A percentile compares a stretch with the other conserved stretches of the same genome.
Conservation (phyloP, 1,284 basidiomycete genomes). For the Rhodotorula mucilaginosa region DNA sequence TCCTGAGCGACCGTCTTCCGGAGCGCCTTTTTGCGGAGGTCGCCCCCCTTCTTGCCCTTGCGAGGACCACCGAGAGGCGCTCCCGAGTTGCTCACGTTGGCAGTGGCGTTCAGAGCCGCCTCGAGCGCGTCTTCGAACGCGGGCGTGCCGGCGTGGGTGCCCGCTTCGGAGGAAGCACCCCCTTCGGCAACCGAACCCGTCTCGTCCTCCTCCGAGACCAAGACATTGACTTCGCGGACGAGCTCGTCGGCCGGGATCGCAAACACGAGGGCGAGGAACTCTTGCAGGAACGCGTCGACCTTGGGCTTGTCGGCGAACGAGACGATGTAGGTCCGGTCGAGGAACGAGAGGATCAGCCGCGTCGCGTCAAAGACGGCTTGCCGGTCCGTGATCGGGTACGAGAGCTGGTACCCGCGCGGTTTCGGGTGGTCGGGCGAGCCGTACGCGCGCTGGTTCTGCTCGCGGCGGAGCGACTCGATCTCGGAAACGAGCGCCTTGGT, state of each 20-base stretch:
- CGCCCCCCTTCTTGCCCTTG: slow-evolving; percentile 59
- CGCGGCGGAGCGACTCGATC: slow-evolving; percentile 70
- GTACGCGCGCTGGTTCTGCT: slow-evolving; percentile 60
- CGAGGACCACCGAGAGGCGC: neutral
- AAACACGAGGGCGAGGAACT: slow-evolving; percentile 65
- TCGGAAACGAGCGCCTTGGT: slow-evolving; percentile 84
- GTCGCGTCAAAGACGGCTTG: slow-evolving; percentile 81
- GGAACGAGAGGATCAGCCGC: slow-evolving; percentile 83
- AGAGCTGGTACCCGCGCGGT: slow-evolving; percentile 63
- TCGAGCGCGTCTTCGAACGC: slow-evolving; percentile 20
- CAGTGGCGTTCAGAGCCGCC: slow-evolving; percentile 7
- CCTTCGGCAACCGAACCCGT: slow-evolving; percentile 56
- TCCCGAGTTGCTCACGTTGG: neutral
- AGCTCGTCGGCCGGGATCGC: slow-evolving; percentile 38
- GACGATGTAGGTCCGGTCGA: slow-evolving; percentile 75
- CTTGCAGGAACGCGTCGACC: slow-evolving; percentile 79
- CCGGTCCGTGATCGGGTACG: slow-evolving; percentile 74
- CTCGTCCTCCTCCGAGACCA: slow-evolving; percentile 30
- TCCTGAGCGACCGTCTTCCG: slow-evolving; percentile 52
- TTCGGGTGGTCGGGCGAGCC: slow-evolving; percentile 38
- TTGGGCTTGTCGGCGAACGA: slow-evolving; percentile 72
- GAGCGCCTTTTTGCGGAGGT: slow-evolving; percentile 72
- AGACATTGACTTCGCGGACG: slow-evolving; percentile 17
- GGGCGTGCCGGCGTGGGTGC: slow-evolving; percentile 44
- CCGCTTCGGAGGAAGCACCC: slow-evolving; percentile 57